Evolutionary conservation across 2,329 filamentous ascomycete genomes (phyloP), one percentile per base, ranked within the genome.

Genomic region (Claviceps lovelessii): DNA sequence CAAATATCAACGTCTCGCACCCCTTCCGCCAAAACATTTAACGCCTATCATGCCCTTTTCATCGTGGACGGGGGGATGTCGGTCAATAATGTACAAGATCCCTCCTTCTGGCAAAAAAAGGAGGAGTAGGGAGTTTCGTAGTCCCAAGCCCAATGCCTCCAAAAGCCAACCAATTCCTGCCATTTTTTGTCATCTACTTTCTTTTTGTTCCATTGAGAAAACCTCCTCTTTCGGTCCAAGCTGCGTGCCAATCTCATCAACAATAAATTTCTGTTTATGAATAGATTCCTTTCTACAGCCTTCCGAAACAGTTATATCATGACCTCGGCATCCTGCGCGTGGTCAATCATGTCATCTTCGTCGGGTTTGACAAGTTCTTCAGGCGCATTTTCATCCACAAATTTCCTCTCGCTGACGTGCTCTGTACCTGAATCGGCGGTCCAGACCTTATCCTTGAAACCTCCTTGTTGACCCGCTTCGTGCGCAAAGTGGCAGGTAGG

Each of bases 391-490:
- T 88, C 84, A 56, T 88, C 83, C 52, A 91, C 83, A 71, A 95
- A 96, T 66, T 88, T 91, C 62, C 90, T 79, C 69, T 95, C 88
- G 65, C 89, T 95, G 51, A 95, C 83, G 67, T 95, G 88, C 55
- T 80, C 74, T 61, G 77, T 65, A 28, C 70, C 62, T 5, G 61
- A 55, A 11, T 77, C 79, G 3, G 88, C 80, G 19, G 84, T 90
- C 91, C 91, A 97, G 33, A 94, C 88, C 72, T 95, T 96, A 68
- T 94, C 88, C 58, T 84, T 80, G 70, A 90, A 91, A 15, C 80
- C 81, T 52, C 87, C 89, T 62, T 88, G 83, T 73, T 98, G 93
- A 13, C 91, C 93, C 54, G 94, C 89, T 45, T 84, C 86, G 69
- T 98, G 93, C 70, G 90, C 90, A 73, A 89, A 97, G 5, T 84